Percentiles rank a stretch among this genome's conserved stretches.
Conservation (phyloP, 2,329 filamentous ascomycete species). For the Stachybotrys chlorohalonatus region DNA sequence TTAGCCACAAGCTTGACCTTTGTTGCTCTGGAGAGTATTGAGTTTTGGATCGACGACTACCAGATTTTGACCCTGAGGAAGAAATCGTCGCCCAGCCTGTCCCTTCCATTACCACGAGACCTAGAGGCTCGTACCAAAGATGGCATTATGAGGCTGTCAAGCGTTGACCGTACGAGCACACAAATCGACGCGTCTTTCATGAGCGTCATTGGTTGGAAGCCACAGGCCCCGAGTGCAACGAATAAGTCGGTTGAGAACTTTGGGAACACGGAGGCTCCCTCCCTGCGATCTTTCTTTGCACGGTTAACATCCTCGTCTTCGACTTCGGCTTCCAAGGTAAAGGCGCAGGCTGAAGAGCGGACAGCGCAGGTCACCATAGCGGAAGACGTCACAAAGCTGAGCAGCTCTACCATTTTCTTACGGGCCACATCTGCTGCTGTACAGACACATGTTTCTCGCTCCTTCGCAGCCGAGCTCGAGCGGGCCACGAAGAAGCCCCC, state of each 20-base stretch:
- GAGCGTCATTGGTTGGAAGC: constrained; percentile 79
- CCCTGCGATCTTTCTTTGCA: constrained; percentile 71
- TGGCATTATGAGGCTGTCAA: constrained; percentile 75
- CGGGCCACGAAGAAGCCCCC: constrained; percentile 96
- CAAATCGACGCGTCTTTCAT: constrained; percentile 91
- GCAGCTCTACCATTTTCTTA: constrained; percentile 76
- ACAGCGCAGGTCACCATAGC: constrained; percentile 51
- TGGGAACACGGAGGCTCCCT: constrained; percentile 42
- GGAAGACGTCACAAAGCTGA: constrained; percentile 63
- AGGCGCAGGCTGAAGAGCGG: constrained; percentile 53
- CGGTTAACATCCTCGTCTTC: constrained; percentile 54
- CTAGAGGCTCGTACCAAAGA: constrained; percentile 78
- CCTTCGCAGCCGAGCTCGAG: constrained; percentile 78
- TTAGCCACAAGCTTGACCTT: constrained; percentile 93
- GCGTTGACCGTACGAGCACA: constrained; percentile 76
- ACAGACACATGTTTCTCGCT: constrained; percentile 61
- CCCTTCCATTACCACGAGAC: constrained; percentile 65
- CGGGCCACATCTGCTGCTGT: constrained; percentile 79
- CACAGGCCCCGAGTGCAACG: constrained; percentile 30
- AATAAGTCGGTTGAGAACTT: constrained; percentile 40
- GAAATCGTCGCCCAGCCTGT: constrained; percentile 70
- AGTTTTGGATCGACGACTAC: constrained; percentile 85
- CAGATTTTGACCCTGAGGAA: constrained; percentile 72
- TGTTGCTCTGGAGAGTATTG: constrained; percentile 77
- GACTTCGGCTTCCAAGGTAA: constrained; percentile 40